Percentiles rank a stretch among this genome's conserved stretches.
Evolutionary conservation across 495 filamentous ascomycete species (phyloP).

Genomic region (Neurospora sp.): DNA sequence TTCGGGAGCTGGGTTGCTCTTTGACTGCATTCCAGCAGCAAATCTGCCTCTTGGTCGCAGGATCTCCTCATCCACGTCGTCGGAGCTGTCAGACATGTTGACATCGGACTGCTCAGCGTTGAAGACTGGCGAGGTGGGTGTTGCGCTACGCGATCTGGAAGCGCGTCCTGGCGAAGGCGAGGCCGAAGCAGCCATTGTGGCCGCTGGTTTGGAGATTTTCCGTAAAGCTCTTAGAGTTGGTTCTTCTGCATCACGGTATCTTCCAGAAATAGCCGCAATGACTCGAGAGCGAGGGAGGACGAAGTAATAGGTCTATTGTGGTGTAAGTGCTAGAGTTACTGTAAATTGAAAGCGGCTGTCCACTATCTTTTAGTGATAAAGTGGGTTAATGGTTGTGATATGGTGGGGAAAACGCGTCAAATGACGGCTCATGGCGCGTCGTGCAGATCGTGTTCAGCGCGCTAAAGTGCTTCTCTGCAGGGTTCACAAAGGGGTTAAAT

Average conservation of each 20-base stretch:
- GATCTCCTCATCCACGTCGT: slow-evolving; percentile 28
- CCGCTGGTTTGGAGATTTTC: slow-evolving; percentile 7
- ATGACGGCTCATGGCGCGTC: neutral
- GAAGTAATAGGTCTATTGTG: neutral
- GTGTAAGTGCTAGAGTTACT: neutral
- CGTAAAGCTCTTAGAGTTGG: neutral
- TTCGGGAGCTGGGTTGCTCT: slow-evolving; percentile 4
- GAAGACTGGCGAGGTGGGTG: slow-evolving; percentile 5
- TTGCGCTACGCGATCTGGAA: slow-evolving; percentile 9
- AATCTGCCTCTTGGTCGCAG: slow-evolving; percentile 58
- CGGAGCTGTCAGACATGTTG: slow-evolving; percentile 8
- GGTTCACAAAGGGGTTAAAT: neutral
- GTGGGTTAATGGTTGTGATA: slow-evolving; percentile 4
- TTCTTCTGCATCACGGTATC: neutral
- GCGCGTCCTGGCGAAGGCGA: slow-evolving; percentile 23
- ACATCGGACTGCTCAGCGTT: slow-evolving; percentile 1
- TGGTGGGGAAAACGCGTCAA: slow-evolving; percentile 14
- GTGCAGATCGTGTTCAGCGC: neutral
- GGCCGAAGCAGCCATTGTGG: slow-evolving; percentile 34
- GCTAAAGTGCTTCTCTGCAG: neutral
- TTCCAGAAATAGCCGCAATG: neutral
- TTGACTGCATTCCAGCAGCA: slow-evolving; percentile 54
- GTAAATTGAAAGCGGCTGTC: neutral
- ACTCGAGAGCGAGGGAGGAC: neutral
- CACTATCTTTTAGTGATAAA: neutral